phyloP scores from a whole-genome alignment of 2,329 filamentous ascomycete genomes.

The Cladorrhinum sp. region DNA sequence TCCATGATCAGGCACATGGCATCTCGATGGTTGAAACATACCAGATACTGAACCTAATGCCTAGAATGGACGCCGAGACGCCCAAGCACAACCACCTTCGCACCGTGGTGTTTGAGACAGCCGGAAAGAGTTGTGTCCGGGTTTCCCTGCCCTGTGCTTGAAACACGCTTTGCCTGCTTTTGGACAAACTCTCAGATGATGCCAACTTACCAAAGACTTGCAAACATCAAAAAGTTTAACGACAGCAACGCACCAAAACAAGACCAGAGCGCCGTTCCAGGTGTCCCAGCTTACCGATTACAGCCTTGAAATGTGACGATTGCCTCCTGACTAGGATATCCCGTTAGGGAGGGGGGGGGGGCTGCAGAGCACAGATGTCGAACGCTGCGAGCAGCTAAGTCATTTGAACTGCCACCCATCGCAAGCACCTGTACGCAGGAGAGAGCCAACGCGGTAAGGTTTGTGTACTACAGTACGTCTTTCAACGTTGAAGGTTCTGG shows the following conservation, averaged over 20 bases:
- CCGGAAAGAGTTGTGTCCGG: slow-evolving; percentile 9
- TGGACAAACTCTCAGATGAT: neutral
- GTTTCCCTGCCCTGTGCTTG: neutral
- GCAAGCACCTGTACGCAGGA: too few species aligned
- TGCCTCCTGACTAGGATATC: too few species aligned
- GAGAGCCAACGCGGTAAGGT: too few species aligned
- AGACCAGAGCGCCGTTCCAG: neutral
- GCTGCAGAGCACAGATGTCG: too few species aligned
- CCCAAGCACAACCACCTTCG: neutral
- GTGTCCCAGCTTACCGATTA: neutral
- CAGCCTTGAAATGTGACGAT: neutral
- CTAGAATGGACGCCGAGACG: neutral
- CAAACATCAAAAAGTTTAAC: neutral
- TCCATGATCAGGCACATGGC: neutral
- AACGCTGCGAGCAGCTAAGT: too few species aligned
- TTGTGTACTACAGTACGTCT: too few species aligned
- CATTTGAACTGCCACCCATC: too few species aligned
- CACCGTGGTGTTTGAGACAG: slow-evolving; percentile 2
- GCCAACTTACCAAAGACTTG: neutral
- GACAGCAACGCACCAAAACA: neutral
- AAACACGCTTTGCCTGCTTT: slow-evolving; percentile 4
- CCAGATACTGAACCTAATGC: neutral
- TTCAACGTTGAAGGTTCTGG: too few species aligned
- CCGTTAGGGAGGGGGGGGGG: too few species aligned
- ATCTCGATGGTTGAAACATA: neutral